A percentile compares a stretch with the other conserved stretches of the same genome.
Conservation (phyloP, 768 basidiomycete genomes). For the Lactifluus subvellereus region DNA sequence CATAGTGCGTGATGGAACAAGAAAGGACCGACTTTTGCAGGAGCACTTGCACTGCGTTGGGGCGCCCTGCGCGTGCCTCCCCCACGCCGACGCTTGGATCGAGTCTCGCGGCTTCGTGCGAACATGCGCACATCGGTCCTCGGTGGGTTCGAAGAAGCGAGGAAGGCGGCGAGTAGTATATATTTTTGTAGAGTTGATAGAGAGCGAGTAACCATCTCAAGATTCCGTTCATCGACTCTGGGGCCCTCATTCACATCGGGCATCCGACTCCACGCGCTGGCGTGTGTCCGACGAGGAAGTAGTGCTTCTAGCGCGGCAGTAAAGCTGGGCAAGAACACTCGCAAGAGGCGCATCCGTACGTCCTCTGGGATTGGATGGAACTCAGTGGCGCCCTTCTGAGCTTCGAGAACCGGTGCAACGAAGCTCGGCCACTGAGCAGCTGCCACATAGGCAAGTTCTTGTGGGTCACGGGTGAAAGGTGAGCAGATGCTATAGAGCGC, state of each 20-base stretch:
- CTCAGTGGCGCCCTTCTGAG: slow-evolving; percentile 26
- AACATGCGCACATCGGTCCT: slow-evolving; percentile 81
- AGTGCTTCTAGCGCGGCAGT: slow-evolving; percentile 58
- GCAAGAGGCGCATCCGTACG: slow-evolving; percentile 58
- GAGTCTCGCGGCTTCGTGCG: slow-evolving; percentile 63
- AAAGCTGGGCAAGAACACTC: slow-evolving; percentile 58
- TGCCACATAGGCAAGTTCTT: slow-evolving; percentile 70
- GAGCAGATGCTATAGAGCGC: slow-evolving; percentile 56
- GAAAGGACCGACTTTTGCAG: slow-evolving; percentile 27
- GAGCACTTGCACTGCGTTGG: slow-evolving; percentile 22
- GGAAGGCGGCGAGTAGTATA: slow-evolving; percentile 67
- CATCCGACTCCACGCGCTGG: slow-evolving; percentile 51
- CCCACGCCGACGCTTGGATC: slow-evolving; percentile 43
- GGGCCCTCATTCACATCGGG: slow-evolving; percentile 38
- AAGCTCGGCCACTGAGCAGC: slow-evolving; percentile 81
- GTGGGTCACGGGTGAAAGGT: slow-evolving; percentile 57
- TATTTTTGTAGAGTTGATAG: slow-evolving; percentile 69
- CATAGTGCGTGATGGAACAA: background rate
- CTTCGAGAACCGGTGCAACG: slow-evolving; percentile 58
- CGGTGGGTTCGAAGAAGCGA: slow-evolving; percentile 81
- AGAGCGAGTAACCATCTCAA: slow-evolving; percentile 29
- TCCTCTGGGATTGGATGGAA: slow-evolving; percentile 30
- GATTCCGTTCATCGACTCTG: background rate
- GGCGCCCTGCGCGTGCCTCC: slow-evolving; percentile 31
- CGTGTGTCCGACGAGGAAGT: slow-evolving; percentile 62